Conservation (phyloP, 2,329 filamentous ascomycete genomes). For the Alternaria sp. region DNA sequence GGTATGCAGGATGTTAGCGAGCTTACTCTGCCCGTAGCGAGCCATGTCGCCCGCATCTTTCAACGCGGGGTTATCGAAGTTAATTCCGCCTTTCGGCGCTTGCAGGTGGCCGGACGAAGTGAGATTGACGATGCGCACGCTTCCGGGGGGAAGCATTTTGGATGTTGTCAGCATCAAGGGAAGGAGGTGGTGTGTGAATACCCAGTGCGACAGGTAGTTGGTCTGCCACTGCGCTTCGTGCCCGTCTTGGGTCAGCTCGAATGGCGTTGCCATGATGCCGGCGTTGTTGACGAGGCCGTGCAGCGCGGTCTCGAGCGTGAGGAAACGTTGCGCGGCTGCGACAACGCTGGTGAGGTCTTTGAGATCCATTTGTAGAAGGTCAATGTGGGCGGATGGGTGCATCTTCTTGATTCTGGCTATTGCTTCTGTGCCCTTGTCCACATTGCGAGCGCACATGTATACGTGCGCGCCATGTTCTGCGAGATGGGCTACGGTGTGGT, state of each 20-base stretch:
- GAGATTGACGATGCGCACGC: conserved; percentile 27
- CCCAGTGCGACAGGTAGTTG: conserved; percentile 55
- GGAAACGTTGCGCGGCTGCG: conserved; percentile 38
- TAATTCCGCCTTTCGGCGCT: conserved; percentile 18
- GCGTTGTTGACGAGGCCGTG: conserved; percentile 54
- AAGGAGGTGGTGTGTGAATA: conserved; percentile 51
- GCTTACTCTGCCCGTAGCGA: conserved; percentile 33
- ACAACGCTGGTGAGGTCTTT: conserved; percentile 38
- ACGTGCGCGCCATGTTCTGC: conserved; percentile 25
- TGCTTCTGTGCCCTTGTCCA: conserved; percentile 47
- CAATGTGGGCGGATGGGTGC: conserved; percentile 40
- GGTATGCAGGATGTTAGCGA: conserved; percentile 28
- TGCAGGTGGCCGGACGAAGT: conserved; percentile 21
- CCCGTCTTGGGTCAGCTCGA: conserved; percentile 46
- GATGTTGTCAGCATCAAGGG: conserved; percentile 23
- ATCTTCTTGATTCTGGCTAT: conserved; percentile 38
- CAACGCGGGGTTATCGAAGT: conserved; percentile 17
- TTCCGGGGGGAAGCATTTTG: conserved; percentile 44
- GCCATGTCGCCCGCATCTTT: conserved; percentile 8
- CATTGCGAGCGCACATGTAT: conserved; percentile 49
- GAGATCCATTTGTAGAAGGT: conserved; percentile 44
- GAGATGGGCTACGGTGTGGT: conserved; percentile 20
- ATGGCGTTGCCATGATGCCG: conserved; percentile 43
- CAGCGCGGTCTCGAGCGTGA: conserved; percentile 33
- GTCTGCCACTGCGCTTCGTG: conserved; percentile 56